Base-by-base conservation (phyloP, 1,139 yeast species). In the Candida buenavistaensis region DNA sequence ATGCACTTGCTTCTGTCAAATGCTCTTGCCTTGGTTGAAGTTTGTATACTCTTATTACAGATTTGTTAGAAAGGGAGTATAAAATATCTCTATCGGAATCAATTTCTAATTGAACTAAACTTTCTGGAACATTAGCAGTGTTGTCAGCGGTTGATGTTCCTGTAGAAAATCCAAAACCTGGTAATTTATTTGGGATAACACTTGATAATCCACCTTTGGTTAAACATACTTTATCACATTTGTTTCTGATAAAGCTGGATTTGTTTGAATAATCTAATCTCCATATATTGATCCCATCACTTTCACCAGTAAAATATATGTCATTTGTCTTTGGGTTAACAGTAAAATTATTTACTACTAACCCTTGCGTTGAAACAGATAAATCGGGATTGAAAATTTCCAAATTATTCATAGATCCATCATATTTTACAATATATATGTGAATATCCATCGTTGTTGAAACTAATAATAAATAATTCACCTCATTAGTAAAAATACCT, bases 241-340 rank as follows among this genome's bases (percentile, higher is more conserved):
- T 83, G 52, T 86, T 84, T 44, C 82, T 80, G 53, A 88, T 88
- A 85, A 96, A 92, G 33, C 88, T 83, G 30, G 90, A 92, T 23
- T 84, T 78, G 44, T 82, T 84, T n/a, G 90, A 77, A 54, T 94
- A 94, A 41, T 79, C 82, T 38, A 92, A 68, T 53, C 88, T 89
- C 96, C 97, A 92, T 32, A 94, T 71, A 48, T 90, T 81, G 29
- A 75, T 65, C 3, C 92, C 95, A 47, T 86, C 89, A 13, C 82
- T 71, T 43, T 75, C 70, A 9, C 96, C 95, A 13, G 85, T 72
- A 55, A 94, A 87, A 55, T 85, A 88, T 6, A 94, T 78, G 37
- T 94, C 90, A 32, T 89, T 85, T 0, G 92, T 80, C 28, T 65
- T 62, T 17, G 78, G 78, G 50, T 80, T 78, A 2, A 75, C 69